Conservation (phyloP, 2,329 filamentous ascomycete species). For the Leptographium procerum region DNA sequence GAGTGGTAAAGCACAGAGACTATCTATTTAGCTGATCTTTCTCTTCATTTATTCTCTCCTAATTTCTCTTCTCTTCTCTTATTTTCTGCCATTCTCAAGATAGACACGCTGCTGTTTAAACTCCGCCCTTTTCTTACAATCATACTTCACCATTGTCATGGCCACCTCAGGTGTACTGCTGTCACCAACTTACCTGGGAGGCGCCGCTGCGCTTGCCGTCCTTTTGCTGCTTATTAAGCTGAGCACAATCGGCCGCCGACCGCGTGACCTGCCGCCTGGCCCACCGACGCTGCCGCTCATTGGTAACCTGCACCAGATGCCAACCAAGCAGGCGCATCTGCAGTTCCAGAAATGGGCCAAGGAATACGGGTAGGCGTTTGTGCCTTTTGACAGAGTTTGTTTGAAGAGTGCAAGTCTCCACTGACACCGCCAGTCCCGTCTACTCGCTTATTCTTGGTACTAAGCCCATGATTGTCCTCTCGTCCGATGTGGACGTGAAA, state of each 20-base stretch:
- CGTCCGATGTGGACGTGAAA: conserved; percentile 22
- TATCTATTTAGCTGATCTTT: background rate
- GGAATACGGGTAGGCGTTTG: conserved; percentile 24
- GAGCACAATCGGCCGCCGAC: background rate
- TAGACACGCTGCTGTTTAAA: background rate
- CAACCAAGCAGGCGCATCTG: conserved; percentile 26
- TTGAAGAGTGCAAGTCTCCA: background rate
- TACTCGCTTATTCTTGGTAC: conserved; percentile 40
- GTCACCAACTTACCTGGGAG: background rate
- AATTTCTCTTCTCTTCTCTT: background rate
- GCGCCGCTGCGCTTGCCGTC: background rate
- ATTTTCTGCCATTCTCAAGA: background rate
- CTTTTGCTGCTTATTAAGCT: background rate
- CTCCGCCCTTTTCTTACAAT: background rate
- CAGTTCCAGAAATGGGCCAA: conserved; percentile 41
- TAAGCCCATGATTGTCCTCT: conserved; percentile 30
- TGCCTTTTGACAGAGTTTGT: background rate
- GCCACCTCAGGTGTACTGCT: background rate
- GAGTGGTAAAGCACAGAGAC: background rate
- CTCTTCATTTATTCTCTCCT: background rate
- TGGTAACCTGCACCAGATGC: conserved; percentile 27
- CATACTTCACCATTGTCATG: background rate
- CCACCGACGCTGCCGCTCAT: conserved; percentile 18
- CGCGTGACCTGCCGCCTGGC: conserved; percentile 13
- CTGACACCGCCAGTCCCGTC: conserved; percentile 23